Percentiles rank a stretch among this genome's conserved stretches.
phyloP scores from a whole-genome alignment of 1,284 basidiomycete species.

The Trametes versicolor region DNA sequence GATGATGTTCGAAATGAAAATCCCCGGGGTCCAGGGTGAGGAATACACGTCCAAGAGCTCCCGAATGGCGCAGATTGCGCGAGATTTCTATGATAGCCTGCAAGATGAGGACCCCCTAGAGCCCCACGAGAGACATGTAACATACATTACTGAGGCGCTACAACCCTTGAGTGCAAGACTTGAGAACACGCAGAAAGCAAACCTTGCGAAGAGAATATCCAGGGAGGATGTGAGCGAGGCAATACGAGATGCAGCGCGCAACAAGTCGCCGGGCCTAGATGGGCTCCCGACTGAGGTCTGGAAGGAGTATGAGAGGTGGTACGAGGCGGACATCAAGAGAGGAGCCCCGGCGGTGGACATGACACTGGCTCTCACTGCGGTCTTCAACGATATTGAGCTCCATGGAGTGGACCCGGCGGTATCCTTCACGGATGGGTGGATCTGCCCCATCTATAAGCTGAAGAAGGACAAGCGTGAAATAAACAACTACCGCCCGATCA shows the following conservation, averaged over 20 bases:
- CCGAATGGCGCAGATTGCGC: background rate
- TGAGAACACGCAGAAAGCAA: background rate
- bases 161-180: background rate
- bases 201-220: background rate
- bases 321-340: background rate
- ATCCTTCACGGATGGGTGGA: background rate
- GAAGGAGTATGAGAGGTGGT: background rate
- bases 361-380: background rate
- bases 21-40: no score
- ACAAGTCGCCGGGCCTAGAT: background rate
- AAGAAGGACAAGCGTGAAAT: conserved; percentile 28
- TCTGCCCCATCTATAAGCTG: background rate
- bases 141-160: background rate
- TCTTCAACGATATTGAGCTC: background rate
- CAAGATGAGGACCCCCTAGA: background rate
- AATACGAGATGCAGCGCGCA: background rate
- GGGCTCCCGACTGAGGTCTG: background rate
- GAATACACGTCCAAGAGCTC: conserved; percentile 33
- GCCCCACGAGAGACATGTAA: background rate
- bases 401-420: background rate
- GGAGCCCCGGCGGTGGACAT: background rate
- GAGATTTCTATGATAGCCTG: background rate
- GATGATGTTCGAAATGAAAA: no score
- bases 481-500: conserved; percentile 46
- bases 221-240: background rate